Evolutionary conservation across 371 early-diverging fungal genomes (phyloP), one percentile per base, ranked within the genome.

Genomic region (Mortierella sp.): DNA sequence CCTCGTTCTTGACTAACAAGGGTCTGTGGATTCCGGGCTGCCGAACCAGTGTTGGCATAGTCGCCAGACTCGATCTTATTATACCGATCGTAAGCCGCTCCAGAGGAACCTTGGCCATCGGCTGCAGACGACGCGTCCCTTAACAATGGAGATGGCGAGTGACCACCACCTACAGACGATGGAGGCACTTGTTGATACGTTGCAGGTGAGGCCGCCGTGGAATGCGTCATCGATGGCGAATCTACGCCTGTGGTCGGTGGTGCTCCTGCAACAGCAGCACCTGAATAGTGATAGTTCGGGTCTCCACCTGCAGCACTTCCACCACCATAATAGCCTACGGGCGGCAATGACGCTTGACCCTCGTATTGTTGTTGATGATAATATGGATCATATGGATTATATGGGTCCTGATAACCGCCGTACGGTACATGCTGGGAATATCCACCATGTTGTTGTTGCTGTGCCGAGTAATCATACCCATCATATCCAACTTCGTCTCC

Each of bases 331-430:
- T 66, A 70, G 15, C 63, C 66, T 19, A 30, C 58, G 16, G 66
- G 58, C 12, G 51, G 66, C 0, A 60, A 15, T 37, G 37, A 37
- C 37, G 37, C 37, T 45, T 64, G 66, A 28, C 46, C 50, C 5
- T 29, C 62, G 28, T 52, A 18, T 37, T 64, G 61, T 3, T 62
- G 62, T 44, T 60, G 62, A 11, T 61, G 56, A 48, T 76, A 71
- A 16, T 71, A 76, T 9, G 71, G 72, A 56, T 75, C 70, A 21
- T 68, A 74, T 46, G 65, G 72, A 19, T 68, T 62, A 11, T 72
- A 61, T 51, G 61, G 66, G 21, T 73, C 74, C 25, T 71, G 72
- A 23, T 76, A 68, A 9, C 71, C 72, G 9, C 58, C 66, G 21
- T 71, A 71, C 5, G 71, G 68, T 7, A 61, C 71, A 26, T 67